A percentile compares a stretch with the other conserved stretches of the same genome.
phyloP scores from a whole-genome alignment of 148 eudicot genomes.

The Persicaria maculosa region DNA sequence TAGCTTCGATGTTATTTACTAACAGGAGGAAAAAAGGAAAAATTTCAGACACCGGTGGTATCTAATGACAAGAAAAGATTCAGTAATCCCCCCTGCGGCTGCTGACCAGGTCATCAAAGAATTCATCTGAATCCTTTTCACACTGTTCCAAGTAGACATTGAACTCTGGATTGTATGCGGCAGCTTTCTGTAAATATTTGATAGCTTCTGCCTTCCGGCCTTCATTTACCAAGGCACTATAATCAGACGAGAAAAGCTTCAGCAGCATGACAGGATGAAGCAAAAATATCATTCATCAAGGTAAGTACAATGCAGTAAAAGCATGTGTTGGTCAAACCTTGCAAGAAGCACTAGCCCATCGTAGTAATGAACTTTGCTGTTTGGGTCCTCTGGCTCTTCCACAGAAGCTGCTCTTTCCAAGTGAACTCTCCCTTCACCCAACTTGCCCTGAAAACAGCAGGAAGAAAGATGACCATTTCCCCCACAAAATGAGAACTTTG shows the following conservation, averaged over 20 bases:
- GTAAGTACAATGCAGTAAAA: neutral
- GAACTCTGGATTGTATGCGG: slow-evolving; percentile 44
- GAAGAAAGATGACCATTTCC: neutral
- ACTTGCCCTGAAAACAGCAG: slow-evolving; percentile 38
- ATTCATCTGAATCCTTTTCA: slow-evolving; percentile 36
- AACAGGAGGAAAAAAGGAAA: neutral
- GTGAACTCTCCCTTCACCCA: slow-evolving; percentile 53
- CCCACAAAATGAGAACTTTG: neutral
- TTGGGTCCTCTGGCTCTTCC: slow-evolving; percentile 62
- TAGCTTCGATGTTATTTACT: no score
- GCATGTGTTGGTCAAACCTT: slow-evolving; percentile 32
- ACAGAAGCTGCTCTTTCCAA: slow-evolving; percentile 60
- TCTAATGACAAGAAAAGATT: slow-evolving; percentile 12
- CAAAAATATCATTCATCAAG: neutral
- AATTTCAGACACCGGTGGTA: neutral
- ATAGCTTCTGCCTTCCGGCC: slow-evolving; percentile 62
- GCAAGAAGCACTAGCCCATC: slow-evolving; percentile 59
- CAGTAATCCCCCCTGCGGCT: slow-evolving; percentile 69
- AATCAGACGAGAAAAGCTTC: slow-evolving; percentile 1
- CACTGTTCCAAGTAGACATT: slow-evolving; percentile 31
- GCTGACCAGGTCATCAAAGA: slow-evolving; percentile 49
- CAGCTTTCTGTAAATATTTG: slow-evolving; percentile 37
- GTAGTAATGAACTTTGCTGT: slow-evolving; percentile 59
- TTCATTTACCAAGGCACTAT: slow-evolving; percentile 48
- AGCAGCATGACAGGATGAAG: neutral